phyloP scores from a whole-genome alignment of 306 rosid genomes.

The Benincasa hispida region DNA sequence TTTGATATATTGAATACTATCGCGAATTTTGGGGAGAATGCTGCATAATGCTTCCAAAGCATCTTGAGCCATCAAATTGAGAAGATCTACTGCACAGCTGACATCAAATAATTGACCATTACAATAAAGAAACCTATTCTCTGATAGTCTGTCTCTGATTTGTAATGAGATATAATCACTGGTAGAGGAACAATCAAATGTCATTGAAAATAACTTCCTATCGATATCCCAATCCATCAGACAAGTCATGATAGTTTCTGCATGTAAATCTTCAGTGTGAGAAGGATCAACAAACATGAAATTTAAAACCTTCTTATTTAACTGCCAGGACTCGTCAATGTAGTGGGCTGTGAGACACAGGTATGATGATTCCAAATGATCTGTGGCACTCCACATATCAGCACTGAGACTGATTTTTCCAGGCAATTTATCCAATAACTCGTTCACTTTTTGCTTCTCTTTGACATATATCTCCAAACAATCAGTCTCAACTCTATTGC shows the following conservation, averaged over 20 bases:
- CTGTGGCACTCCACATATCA: constrained; percentile 61
- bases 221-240: constrained; percentile 98
- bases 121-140: constrained; percentile 79
- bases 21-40: constrained; percentile 45
- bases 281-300: constrained; percentile 63
- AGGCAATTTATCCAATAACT: constrained; percentile 83
- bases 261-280: constrained; percentile 66
- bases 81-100: constrained; percentile 50
- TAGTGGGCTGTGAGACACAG: constrained; percentile 83
- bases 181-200: constrained; percentile 60
- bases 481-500: constrained; percentile 75
- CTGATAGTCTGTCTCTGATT: constrained; percentile 68
- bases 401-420: constrained; percentile 84
- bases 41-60: constrained; percentile 46
- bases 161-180: constrained; percentile 44
- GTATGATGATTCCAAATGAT: constrained; percentile 53
- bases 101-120: constrained; percentile 83
- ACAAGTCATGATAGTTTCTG: constrained; percentile 65
- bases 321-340: constrained; percentile 86
- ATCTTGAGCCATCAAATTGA: constrained; percentile 26
- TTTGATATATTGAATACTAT: constrained; percentile 49
- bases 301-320: constrained; percentile 64
- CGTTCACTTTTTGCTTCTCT: constrained; percentile 83
- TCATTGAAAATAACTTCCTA: constrained; percentile 80
- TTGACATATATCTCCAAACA: constrained; percentile 74